Evolutionary conservation across 2,329 filamentous ascomycete species (phyloP), one percentile per base, ranked within the genome.

Genomic region (Paraconiothyrium sp.): DNA sequence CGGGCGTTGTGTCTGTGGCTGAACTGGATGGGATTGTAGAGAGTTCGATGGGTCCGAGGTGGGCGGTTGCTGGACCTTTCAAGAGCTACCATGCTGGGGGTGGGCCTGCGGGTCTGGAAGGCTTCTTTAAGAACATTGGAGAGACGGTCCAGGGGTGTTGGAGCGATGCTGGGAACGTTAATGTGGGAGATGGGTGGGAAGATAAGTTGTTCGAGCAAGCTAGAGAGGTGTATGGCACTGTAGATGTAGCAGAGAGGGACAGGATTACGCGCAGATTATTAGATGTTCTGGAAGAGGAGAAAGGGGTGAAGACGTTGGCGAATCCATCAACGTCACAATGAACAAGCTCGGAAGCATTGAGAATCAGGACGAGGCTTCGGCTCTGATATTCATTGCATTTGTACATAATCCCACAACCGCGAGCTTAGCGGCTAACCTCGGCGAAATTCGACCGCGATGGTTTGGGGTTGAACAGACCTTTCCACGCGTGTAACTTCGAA

Each of bases 31-130:
- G 75, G 16, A 81, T 88, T 51, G 80, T 87, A 13, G 79, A 82
- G 69, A 76, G 79, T 16, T 84, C 81, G 47, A 80, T 87, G 75
- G 85, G 85, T 1, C 84, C 84, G 0, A 67, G 85, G 54, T 87
- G 85, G 85, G 81, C 84, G 9, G 81, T 85, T 7, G 83, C 83
- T 24, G 86, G 86, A 1, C 84, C 85, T 3, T 88, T 88, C 69
- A 85, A 85, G 71, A 84, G 84, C 52, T 88, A 88, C 75, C 83
- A 86, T 75, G 85, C 85, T 55, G 86, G 86, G 2, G 86, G 86
- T 11, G 86, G 86, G 2, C 77, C 80, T 11, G 82, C 80, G 2
- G 86, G 86, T 0, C 73, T 88, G 59, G 74, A 78, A 13, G 82
- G 79, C 0, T 87, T 88, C 60, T 80, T 88, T 66, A 78, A 82